phyloP scores from a whole-genome alignment of 202 grass and related monocot species.

The Panicum hallii region DNA sequence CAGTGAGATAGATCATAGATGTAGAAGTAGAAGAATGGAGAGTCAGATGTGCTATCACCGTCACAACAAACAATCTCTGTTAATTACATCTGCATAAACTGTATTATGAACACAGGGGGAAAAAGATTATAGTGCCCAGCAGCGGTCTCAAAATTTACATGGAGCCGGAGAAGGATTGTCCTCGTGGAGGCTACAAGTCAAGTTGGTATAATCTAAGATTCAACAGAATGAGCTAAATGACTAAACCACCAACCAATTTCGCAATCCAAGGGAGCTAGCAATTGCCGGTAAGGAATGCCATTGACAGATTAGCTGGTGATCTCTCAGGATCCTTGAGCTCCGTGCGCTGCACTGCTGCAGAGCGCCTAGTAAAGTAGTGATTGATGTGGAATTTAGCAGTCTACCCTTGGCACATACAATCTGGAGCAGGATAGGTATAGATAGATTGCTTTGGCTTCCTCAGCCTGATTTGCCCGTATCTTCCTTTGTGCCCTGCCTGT shows the following conservation, averaged over 20 bases:
- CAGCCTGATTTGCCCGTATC: constrained; percentile 75
- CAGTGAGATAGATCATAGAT: neutral
- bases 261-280: neutral
- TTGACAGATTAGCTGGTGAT: neutral
- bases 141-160: neutral
- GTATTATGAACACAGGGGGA: neutral
- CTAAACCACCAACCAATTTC: constrained; percentile 12
- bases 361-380: neutral
- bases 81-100: constrained; percentile 24
- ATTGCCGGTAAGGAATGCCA: no score
- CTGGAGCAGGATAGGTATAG: constrained; percentile 87
- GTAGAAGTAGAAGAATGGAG: neutral
- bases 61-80: neutral
- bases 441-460: constrained; percentile 91
- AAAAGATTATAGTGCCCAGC: neutral
- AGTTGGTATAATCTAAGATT: neutral
- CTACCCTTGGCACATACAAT: constrained; percentile 90
- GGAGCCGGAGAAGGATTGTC: neutral
- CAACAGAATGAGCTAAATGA: constrained; percentile 10
- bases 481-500: constrained; percentile 72
- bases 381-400: neutral
- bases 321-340: neutral
- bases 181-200: neutral
- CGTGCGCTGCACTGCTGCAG: neutral
- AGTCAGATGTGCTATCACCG: neutral